These are phyloP conservation scores for Fraxinus sp. DNA, from an alignment of 305 asterid genomes.

Conservation along the genomic window DNA sequence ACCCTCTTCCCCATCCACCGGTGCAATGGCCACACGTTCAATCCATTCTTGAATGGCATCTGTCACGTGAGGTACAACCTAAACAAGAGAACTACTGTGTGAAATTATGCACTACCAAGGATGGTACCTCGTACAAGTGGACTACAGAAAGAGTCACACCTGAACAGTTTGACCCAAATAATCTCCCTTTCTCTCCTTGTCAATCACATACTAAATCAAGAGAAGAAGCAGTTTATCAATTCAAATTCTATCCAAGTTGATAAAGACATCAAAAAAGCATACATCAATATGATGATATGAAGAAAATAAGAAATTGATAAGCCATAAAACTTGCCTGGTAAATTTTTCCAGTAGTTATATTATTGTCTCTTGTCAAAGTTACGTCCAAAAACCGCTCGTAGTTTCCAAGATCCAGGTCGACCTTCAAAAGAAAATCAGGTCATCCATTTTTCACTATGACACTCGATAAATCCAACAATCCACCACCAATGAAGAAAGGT, in stretches of 20 bases:
- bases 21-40: constrained; percentile 74
- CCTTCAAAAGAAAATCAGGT: constrained; percentile 49
- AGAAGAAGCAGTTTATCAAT: constrained; percentile 13
- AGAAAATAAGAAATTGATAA: background rate
- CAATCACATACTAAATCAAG: constrained; percentile 48
- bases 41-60: constrained; percentile 97
- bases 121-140: constrained; percentile 7
- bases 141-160: constrained; percentile 32
- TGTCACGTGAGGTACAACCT: constrained; percentile 79
- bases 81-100: constrained; percentile 25
- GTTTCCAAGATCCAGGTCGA: constrained; percentile 97
- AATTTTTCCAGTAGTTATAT: constrained; percentile 90
- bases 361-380: constrained; percentile 74
- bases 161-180: constrained; percentile 72
- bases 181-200: constrained; percentile 74
- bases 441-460: constrained; percentile 15
- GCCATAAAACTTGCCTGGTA: constrained; percentile 53
- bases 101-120: constrained; percentile 9
- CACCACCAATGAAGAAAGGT: constrained; percentile 6
- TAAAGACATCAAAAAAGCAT: background rate
- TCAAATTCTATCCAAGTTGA: constrained; percentile 13
- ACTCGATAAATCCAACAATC: constrained; percentile 5
- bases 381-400: constrained; percentile 85
- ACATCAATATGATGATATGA: background rate
- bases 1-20: constrained; percentile 86